Evolutionary conservation across 2,329 filamentous ascomycete genomes (phyloP), one percentile per base, ranked within the genome.

Genomic region (Calonectria multiphialidica): DNA sequence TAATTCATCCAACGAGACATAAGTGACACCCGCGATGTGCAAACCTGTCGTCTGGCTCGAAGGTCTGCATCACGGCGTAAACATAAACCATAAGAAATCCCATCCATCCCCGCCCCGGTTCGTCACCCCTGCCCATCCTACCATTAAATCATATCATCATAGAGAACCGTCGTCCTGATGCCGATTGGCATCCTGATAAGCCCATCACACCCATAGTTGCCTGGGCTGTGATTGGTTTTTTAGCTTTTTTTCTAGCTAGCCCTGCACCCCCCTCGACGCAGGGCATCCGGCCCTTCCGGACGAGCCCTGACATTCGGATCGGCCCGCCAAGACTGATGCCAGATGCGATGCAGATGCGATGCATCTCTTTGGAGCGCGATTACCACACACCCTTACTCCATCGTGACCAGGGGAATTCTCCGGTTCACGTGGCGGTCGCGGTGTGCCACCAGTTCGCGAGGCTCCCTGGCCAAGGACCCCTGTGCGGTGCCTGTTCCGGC

Each of bases 361-460:
- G 69, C 69, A 64, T n/a, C 21, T 49, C n/a, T 15, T 30, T 53
- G 35, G 23, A 47, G 57, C 21, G 18, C 50, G 44, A 28, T 23
- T 45, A n/a, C 23, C 42, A 50, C 40, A 7, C 50, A 28, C 68
- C 15, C 47, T 47, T 37, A n/a, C 21, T 23, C 25, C 21, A 53
- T 30, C 40, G 61, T 59, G 53, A 68, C 66, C 70, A 40, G 55
- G 68, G 68, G 67, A 70, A 70, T 64, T 42, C 67, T 66, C 76
- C 72, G 74, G 67, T 67, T 76, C 53, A 65, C 71, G 69, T 72
- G 64, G 69, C 42, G 23, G 40, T 13, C 18, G 21, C 40, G 42
- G 44, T 21, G 70, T 47, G 76, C 69, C 68, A 71, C 72, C 65
- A 63, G 70, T 72, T 74, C 49, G 63, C 45, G 73, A 47, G 53